Evolutionary conservation across 2,329 filamentous ascomycete genomes (phyloP), one percentile per base, ranked within the genome.

Genomic region (Graphilbum ipis-grandicollis): DNA sequence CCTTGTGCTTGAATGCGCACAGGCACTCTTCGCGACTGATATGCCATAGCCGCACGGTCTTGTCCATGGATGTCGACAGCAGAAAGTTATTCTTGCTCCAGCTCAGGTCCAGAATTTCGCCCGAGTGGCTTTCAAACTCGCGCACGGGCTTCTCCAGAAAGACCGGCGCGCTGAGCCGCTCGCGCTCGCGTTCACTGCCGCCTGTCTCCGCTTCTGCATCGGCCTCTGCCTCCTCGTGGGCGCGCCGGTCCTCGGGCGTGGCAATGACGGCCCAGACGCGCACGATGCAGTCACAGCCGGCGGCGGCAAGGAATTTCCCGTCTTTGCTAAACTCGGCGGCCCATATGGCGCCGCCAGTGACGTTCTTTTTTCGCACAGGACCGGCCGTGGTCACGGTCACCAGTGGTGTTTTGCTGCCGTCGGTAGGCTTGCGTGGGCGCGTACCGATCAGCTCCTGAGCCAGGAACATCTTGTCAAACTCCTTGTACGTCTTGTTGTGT

Each of bases 11-110:
- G 59, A 96, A 98, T 2, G 80, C 85, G 55, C 85, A 93, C 1
- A 98, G 64, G 49, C 85, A 94, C 50, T 96, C 86, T 4, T 68
- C 57, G 36, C 88, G 69, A 51, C 73, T 88, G 43, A 90, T 67
- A 56, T 98, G 90, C 88, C 90, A 98, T 34, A 98, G 57, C 13
- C 84, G 72, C 12, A 98, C 90, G 0, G 86, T 93, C 61, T 94
- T 94, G 54, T 98, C 90, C 85, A 96, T 94, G 0, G 86, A 93
- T 0, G 86, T 92, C 4, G 88, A 94, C 14, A 98, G 65, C 21
- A 98, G 57, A 47, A 98, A 98, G 54, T 93, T 93, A 57, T 98
- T 98, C 65, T 96, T 98, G 61, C 88, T 96, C 90, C 90, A 98
- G 53, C 83, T 93, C 41, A 98, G 56, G 52, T 93, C 88, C 44